Conservation (phyloP, 2,329 filamentous ascomycete genomes). For the Harringtonia aguacate region DNA sequence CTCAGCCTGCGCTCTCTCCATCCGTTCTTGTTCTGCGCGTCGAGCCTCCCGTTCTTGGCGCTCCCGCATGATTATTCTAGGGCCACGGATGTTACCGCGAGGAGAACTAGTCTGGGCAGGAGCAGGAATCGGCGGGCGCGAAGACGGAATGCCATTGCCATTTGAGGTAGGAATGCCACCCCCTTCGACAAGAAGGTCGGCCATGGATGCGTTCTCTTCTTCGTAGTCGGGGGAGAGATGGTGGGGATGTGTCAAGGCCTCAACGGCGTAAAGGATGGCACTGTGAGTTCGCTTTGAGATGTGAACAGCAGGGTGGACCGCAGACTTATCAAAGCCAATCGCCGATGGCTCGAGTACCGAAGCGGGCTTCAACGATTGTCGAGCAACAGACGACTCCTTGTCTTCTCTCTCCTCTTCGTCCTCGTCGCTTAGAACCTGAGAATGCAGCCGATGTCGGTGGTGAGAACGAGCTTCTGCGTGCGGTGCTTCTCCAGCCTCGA, state of each 20-base stretch:
- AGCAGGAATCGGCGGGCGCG: conserved; percentile 32
- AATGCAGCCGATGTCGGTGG: conserved; percentile 23
- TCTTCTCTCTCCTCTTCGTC: conserved; percentile 19
- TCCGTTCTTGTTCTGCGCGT: conserved; percentile 55
- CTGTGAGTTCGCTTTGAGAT: conserved; percentile 79
- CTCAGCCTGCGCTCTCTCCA: conserved; percentile 47
- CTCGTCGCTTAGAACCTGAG: conserved; percentile 38
- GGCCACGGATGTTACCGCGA: conserved; percentile 61
- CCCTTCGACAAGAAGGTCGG: conserved; percentile 58
- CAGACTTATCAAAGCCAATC: conserved; percentile 20
- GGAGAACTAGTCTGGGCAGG: conserved; percentile 44
- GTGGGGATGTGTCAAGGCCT: conserved; percentile 74
- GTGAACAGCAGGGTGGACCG: conserved; percentile 40
- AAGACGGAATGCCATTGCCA: conserved; percentile 37
- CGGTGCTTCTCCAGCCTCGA: conserved; percentile 8
- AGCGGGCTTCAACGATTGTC: conserved; percentile 4
- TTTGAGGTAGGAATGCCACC: conserved; percentile 42
- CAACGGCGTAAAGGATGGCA: conserved; percentile 84
- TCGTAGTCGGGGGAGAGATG: conserved; percentile 72
- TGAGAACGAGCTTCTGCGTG: background rate
- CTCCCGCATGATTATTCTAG: conserved; percentile 85
- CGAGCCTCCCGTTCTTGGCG: conserved; percentile 67
- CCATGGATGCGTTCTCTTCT: conserved; percentile 89
- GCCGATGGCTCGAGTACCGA: conserved; percentile 11
- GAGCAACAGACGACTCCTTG: conserved; percentile 21